Base-by-base conservation (phyloP, 306 rosid species). In the Vachellia collinsii region DNA sequence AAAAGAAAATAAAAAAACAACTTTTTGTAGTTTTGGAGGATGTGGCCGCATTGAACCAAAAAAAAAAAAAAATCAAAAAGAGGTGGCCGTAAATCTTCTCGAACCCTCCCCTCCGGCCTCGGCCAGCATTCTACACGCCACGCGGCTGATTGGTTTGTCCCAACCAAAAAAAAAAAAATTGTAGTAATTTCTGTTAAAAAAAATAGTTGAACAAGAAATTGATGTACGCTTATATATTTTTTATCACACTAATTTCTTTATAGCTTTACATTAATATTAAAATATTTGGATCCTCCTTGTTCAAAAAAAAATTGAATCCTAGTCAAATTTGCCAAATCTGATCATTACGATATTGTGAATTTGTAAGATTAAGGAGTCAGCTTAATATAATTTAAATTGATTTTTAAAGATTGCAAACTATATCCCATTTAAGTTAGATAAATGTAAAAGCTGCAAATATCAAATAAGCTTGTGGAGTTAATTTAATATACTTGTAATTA, bases 71-170 rank as follows among this genome's bases (percentile, higher is more conserved):
- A n/a, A n/a, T n/a, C n/a, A n/a, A n/a, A n/a, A n/a, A 44, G 69
- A 64, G 71, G 58, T 66, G 79, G 79, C 29, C 44, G 17, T 44
- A 59, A 71, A 84, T 44, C 25, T 22, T 58, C 63, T 72, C 80
- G 77, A 50, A 10, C 61, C 74, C 85, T 59, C 75, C 61, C 74
- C 85, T 59, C 75, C 75, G 83, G 85, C 83, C n/a, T 77, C 71
- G 80, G 88, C 83, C 85, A 73, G 83, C 85, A 73, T 72, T 11
- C 62, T 14, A 12, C 19, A 43, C 48, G 74, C 62, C 17, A 22
- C 23, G 10, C 13, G 53, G 34, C 44, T 66, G 3, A 34, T 29
- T 74, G 23, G 47, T 11, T 20, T 38, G 50, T 39, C 29, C 72
- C 72, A 39, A 38, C 23, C 13, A 63, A 68, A 38, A 7, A 7